Conservation (phyloP, 164 flowering plant species). For the Kalanchoe fedtschenkoi region DNA sequence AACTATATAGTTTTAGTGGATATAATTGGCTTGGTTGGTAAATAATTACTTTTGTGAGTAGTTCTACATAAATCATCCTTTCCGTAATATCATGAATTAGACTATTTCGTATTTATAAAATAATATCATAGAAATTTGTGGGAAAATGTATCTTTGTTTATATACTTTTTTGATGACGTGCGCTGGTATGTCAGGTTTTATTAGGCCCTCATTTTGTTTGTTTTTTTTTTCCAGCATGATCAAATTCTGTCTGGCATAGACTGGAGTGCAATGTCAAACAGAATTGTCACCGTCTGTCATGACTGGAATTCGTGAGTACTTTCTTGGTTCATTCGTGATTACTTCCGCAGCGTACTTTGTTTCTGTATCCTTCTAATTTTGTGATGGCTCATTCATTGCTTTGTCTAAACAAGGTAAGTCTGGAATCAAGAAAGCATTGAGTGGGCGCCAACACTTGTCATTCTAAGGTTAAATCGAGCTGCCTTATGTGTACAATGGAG, state of each 20-base stretch:
- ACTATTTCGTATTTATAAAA: no score
- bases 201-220: no score
- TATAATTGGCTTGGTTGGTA: no score
- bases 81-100: no score
- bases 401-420: conserved; percentile 53
- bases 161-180: no score
- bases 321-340: not conserved
- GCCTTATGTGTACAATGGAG: conserved; percentile 99
- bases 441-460: conserved; percentile 96
- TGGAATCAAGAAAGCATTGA: conserved; percentile 80
- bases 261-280: conserved; percentile 75
- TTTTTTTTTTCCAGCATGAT: conserved; percentile 60
- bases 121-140: no score
- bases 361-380: no score
- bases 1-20: no score
- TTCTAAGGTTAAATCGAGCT: conserved; percentile 89
- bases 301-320: conserved; percentile 90
- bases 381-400: conserved; percentile 1
- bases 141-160: no score
- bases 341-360: not conserved
- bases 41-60: no score
- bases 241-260: conserved; percentile 92
- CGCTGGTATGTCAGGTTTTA: no score
- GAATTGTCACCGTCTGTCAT: conserved; percentile 91
- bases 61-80: no score